These are phyloP conservation scores for Lumnitzera racemosa DNA, from an alignment of 345 rosid species.

Conservation along the genomic window DNA sequence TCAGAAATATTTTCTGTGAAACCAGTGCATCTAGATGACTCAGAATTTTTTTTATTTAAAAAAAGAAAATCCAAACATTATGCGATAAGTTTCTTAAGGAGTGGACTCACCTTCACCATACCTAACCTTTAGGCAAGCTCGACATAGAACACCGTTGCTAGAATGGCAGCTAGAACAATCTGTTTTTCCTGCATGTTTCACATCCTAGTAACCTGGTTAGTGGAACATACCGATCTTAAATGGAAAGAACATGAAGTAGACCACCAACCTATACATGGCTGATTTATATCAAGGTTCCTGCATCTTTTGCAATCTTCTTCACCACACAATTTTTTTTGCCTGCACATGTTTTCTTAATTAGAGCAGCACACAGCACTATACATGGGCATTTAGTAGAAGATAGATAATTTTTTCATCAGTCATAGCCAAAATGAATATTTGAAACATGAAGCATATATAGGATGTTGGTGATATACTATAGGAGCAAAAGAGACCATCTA, in stretches of 20 bases:
- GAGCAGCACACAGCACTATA: neutral
- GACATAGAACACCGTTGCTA: constrained; percentile 25
- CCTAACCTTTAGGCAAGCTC: constrained; percentile 32
- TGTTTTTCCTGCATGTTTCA: constrained; percentile 28
- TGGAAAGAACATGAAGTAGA: neutral
- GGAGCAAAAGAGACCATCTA: too few species aligned
- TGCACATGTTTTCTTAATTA: constrained; percentile 1
- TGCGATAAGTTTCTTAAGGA: neutral
- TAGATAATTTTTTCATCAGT: neutral
- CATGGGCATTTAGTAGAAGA: neutral
- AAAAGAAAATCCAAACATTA: neutral
- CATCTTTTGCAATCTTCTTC: constrained; percentile 37
- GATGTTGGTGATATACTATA: too few species aligned
- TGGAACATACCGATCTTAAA: neutral
- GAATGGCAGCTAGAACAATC: constrained; percentile 40
- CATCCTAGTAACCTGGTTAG: neutral
- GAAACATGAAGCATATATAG: too few species aligned
- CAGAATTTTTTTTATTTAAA: neutral
- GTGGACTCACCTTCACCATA: constrained; percentile 37
- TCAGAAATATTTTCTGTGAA: too few species aligned
- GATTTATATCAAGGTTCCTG: constrained; percentile 22
- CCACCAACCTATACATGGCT: constrained; percentile 30
- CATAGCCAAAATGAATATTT: too few species aligned
- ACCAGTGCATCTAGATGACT: too few species aligned
- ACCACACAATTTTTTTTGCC: constrained; percentile 35